Evolutionary conservation across 306 rosid genomes (phyloP), one percentile per base, ranked within the genome.

Genomic region (Geum urbanum): DNA sequence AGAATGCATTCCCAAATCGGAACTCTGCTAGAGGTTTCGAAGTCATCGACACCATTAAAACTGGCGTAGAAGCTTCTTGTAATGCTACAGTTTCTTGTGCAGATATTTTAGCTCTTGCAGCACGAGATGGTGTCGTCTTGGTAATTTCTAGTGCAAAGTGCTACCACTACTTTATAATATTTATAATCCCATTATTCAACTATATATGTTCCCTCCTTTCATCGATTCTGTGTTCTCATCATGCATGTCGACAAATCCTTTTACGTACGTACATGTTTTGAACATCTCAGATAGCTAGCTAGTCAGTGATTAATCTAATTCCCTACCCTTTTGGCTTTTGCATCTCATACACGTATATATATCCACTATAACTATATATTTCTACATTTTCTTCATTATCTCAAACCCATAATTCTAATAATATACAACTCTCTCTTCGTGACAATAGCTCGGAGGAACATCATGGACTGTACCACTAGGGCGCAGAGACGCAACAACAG

Each of bases 71-170:
- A 80, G 82, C 92, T 27, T 73, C 86, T 61, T 94, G 99, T 76
- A 86, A 22, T 0, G 86, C 69, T 71, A 89, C 77, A 0, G 97
- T 91, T 1, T 91, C 96, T 8, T 94, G 99, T 71, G 96, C 97
- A 0, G 97, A 91, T 76, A 87, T 94, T 32, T 83, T 90, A 24
- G 95, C 97, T 12, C 87, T 94, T 7, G 96, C 97, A 0, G 59
- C 91, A 8, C 75, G 85, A 67, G 98, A 94, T 63, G 91, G 95
- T 32, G 79, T 90, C 8, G 62, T 5, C 72, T 64, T 59, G 86
- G 97, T 92, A 32, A 27, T 27, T 27, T 27, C 32, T 27, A 1
- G 32, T 27, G 32, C 32, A 27, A 43, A 43, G 46, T 43, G 46
- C 46, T 43, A 43, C 46, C 46, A 43, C 46, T 43, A n/a, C n/a